These are phyloP conservation scores for Fusarium drepaniforme DNA, from an alignment of 2,329 filamentous ascomycete genomes.

Conservation along the genomic window DNA sequence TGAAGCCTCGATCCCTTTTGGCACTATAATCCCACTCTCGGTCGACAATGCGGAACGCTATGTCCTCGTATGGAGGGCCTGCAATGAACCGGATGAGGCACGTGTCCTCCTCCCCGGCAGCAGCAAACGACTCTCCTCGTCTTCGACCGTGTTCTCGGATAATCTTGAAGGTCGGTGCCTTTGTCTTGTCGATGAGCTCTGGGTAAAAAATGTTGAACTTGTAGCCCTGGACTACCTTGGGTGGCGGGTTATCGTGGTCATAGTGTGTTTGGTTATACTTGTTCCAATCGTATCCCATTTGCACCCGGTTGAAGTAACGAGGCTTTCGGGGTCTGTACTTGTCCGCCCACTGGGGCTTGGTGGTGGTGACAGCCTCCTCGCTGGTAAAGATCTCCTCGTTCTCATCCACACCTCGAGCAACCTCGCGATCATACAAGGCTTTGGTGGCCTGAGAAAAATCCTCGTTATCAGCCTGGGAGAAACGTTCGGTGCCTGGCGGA, in stretches of 20 bases:
- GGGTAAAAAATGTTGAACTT: conserved; percentile 99
- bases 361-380: conserved; percentile 77
- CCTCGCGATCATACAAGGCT: conserved; percentile 91
- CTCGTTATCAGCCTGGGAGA: conserved; percentile 76
- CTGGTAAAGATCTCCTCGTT: conserved; percentile 96
- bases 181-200: conserved; percentile 93
- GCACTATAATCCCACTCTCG: conserved; percentile 99
- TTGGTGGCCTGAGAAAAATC: conserved; percentile 90
- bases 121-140: conserved; percentile 91
- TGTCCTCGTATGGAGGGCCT: conserved; percentile 94
- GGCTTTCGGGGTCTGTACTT: conserved; percentile 93
- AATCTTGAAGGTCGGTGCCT: conserved; percentile 95
- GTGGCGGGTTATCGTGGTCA: conserved; percentile 96
- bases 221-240: conserved; percentile 98
- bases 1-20: conserved; percentile 94
- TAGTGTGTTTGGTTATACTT: conserved; percentile 99
- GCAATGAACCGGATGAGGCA: conserved; percentile 97
- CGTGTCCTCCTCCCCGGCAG: conserved; percentile 95
- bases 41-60: conserved; percentile 97
- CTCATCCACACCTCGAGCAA: conserved; percentile 89
- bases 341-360: conserved; percentile 82
- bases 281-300: conserved; percentile 99
- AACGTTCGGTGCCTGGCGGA: conserved; percentile 73
- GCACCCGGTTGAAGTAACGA: conserved; percentile 96
- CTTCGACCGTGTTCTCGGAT: conserved; percentile 92